Evolutionary conservation across 2,329 filamentous ascomycete species (phyloP).

Genomic region (Ophiobolus disseminans): DNA sequence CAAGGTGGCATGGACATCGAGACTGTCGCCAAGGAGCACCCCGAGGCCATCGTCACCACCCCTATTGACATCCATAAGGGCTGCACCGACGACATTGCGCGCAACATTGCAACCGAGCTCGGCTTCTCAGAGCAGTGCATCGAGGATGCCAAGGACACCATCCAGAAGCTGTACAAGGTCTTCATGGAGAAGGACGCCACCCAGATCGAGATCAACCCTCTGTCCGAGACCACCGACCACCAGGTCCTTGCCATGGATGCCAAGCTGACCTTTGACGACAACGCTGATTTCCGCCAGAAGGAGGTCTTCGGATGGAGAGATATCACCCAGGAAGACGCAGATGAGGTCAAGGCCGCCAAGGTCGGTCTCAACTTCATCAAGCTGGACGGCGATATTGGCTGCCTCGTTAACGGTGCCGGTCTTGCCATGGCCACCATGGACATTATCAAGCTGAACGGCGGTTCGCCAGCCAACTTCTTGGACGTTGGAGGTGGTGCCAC

Average conservation of each 20-base stretch:
- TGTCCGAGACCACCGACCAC: slow-evolving; percentile 98
- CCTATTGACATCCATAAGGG: slow-evolving; percentile 92
- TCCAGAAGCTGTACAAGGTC: slow-evolving; percentile 98
- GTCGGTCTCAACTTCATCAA: slow-evolving; percentile 99
- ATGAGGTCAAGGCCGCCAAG: slow-evolving; percentile 96
- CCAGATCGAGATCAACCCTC: slow-evolving; percentile 99
- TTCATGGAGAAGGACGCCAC: slow-evolving; percentile 98
- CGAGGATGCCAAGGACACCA: slow-evolving; percentile 91
- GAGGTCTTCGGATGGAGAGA: slow-evolving; percentile 95
- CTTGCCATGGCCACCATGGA: slow-evolving; percentile 99
- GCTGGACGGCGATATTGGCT: slow-evolving; percentile 98
- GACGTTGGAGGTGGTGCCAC: slow-evolving; percentile 98
- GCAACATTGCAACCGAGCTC: slow-evolving; percentile 86
- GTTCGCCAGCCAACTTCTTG: slow-evolving; percentile 95
- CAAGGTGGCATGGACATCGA: slow-evolving; percentile 99
- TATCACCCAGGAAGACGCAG: slow-evolving; percentile 91
- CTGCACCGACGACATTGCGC: slow-evolving; percentile 94
- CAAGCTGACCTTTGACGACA: slow-evolving; percentile 98
- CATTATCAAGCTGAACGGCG: slow-evolving; percentile 99
- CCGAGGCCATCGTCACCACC: slow-evolving; percentile 93
- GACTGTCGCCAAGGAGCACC: slow-evolving; percentile 96
- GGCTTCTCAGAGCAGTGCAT: slow-evolving; percentile 98
- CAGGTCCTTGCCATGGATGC: slow-evolving; percentile 99
- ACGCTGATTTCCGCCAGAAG: slow-evolving; percentile 97
- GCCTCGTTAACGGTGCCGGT: slow-evolving; percentile 97